These are phyloP conservation scores for Heterobasidion irregulare DNA, from an alignment of 1,284 basidiomycete genomes.

Conservation along the genomic window DNA sequence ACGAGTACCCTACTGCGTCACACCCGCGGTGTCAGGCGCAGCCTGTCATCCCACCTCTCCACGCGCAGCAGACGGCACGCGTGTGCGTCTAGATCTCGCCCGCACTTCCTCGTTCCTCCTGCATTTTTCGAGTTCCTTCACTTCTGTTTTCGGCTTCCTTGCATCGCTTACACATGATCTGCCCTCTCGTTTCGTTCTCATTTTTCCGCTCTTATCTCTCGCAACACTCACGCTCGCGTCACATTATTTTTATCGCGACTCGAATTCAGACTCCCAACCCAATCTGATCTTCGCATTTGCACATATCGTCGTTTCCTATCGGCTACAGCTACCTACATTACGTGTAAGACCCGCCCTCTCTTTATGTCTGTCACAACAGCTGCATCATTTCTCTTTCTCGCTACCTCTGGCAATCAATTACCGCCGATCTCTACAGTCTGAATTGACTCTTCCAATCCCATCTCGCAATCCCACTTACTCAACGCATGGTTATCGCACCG, in stretches of 20 bases:
- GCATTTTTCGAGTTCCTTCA: not conserved
- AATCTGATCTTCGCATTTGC: not conserved
- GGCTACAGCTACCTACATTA: too few species aligned
- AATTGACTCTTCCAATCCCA: too few species aligned
- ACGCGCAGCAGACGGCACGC: slow-evolving; percentile 6
- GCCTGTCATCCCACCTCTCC: slow-evolving; percentile 6
- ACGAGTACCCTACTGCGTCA: not conserved
- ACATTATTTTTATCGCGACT: not conserved
- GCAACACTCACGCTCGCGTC: not conserved
- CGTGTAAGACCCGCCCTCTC: too few species aligned
- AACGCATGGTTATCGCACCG: too few species aligned
- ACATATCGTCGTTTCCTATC: not conserved
- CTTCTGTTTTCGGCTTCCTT: not conserved
- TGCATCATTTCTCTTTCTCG: too few species aligned
- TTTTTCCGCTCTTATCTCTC: not conserved
- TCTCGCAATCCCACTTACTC: too few species aligned
- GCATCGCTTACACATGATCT: not conserved
- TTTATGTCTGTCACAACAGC: too few species aligned
- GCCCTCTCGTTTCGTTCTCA: not conserved
- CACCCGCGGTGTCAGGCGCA: slow-evolving; percentile 6
- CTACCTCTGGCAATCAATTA: too few species aligned
- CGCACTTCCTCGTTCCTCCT: not conserved
- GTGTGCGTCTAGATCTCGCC: slow-evolving; percentile 8
- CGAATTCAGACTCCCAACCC: not conserved
- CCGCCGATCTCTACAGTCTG: too few species aligned